These are phyloP conservation scores for Neocucurbitaria cava DNA, from an alignment of 2,329 filamentous ascomycete genomes.

Conservation along the genomic window DNA sequence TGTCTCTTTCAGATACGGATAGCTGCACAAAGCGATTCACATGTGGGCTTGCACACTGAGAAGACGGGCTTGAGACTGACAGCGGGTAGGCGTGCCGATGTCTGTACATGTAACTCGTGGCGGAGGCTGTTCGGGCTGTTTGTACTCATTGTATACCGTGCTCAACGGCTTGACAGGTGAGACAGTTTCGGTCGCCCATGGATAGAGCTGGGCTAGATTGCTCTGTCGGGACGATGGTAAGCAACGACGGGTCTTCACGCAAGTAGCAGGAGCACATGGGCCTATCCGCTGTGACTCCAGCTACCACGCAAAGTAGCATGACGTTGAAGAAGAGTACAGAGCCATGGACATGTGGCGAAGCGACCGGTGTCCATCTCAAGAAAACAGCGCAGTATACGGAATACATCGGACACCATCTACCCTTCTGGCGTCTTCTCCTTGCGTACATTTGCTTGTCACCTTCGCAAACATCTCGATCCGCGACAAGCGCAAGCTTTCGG, in stretches of 20 bases:
- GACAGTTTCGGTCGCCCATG: not conserved
- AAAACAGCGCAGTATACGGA: not conserved
- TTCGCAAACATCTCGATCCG: not conserved
- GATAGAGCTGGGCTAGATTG: not conserved
- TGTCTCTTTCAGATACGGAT: slow-evolving; percentile 5
- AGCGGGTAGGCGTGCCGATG: slow-evolving; percentile 17
- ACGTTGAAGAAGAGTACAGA: not conserved
- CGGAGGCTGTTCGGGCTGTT: slow-evolving; percentile 5
- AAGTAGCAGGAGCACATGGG: not conserved
- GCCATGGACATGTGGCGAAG: not conserved
- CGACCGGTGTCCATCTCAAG: not conserved
- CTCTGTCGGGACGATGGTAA: not conserved
- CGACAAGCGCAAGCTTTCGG: not conserved
- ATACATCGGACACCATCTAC: not conserved
- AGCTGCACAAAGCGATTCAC: slow-evolving; percentile 4
- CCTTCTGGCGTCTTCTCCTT: not conserved
- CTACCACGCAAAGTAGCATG: not conserved
- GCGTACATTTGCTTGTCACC: not conserved
- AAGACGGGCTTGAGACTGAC: slow-evolving; percentile 16
- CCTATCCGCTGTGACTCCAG: not conserved
- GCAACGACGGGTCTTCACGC: not conserved
- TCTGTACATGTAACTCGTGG: slow-evolving; percentile 1
- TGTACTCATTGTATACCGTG: not conserved
- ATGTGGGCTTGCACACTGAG: slow-evolving; percentile 1
- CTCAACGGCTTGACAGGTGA: slow-evolving; percentile 5